Evolutionary conservation across 306 rosid genomes (phyloP), one percentile per base, ranked within the genome.

Genomic region (Elaeagnus macrophylla): DNA sequence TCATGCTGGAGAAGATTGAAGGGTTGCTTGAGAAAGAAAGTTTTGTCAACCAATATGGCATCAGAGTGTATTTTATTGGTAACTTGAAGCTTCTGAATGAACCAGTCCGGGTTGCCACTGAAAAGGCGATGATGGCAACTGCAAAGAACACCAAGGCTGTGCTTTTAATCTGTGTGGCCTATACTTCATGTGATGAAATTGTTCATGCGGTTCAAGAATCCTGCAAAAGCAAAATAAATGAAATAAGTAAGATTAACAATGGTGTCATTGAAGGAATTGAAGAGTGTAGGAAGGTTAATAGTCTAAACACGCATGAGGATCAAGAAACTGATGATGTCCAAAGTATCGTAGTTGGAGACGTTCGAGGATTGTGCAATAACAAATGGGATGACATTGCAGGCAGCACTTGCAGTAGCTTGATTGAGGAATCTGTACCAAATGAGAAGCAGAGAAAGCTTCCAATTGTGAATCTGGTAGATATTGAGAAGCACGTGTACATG

Each of bases 401-500:
- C 44, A 48, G 44, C 65, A 48, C 62, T 48, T 55, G 67, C 74
- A 67, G 40, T 48, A 67, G 47, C 37, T 35, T 67, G 53, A 41
- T 10, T 63, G 74, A 67, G 51, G 58, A 57, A 52, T 12, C 37
- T 51, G 59, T 68, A 45, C 65, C 54, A 60, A 54, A 37, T 39
- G 44, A 51, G 53, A 53, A 53, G 66, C 50, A 53, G 40, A 45
- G 14, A 53, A 67, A 61, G 53, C 7, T 67, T 69, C 76, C 81
- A 39, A 19, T 39, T 15, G 62, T 86, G 48, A 78, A 78, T 56
- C 68, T 80, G 20, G 73, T 60, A 9, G 95, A 86, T 56, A 36
- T 80, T 46, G 88, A 86, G 74, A 80, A 66, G 67, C 71, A 80
- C 59, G 64, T 83, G 80, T 78, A 80, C 75, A 83, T 86, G 93